phyloP scores from a whole-genome alignment of 2,329 filamentous ascomycete genomes.

The Daldinia sp. region DNA sequence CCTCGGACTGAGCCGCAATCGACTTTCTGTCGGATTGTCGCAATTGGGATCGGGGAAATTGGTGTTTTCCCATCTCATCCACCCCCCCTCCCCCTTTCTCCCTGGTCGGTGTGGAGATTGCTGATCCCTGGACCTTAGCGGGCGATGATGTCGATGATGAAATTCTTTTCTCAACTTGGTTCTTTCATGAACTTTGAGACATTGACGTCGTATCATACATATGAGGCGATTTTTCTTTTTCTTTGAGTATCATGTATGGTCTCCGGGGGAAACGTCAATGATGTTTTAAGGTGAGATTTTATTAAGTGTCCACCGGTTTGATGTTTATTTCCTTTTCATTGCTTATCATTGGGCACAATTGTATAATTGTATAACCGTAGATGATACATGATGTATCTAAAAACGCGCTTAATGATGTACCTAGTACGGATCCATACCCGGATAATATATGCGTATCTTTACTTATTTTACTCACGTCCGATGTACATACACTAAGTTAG shows the following conservation, averaged over 20 bases:
- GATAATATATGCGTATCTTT: neutral
- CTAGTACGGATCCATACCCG: too few relatives aligned
- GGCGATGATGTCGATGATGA: slow-evolving; percentile 42
- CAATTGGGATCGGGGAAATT: slow-evolving; percentile 45
- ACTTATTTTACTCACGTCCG: neutral
- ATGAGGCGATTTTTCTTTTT: too few relatives aligned
- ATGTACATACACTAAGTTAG: too few relatives aligned
- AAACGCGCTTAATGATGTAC: too few relatives aligned
- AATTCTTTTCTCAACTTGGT: slow-evolving; percentile 32
- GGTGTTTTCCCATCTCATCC: slow-evolving; percentile 41
- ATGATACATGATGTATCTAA: too few relatives aligned
- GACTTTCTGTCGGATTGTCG: slow-evolving; percentile 42
- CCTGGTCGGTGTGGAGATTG: slow-evolving; percentile 37
- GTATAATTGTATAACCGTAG: too few relatives aligned
- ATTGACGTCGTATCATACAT: slow-evolving; percentile 30
- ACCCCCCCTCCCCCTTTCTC: slow-evolving; percentile 11
- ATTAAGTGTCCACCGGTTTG: neutral
- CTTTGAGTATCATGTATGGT: too few relatives aligned
- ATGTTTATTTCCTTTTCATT: neutral
- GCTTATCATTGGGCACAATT: neutral
- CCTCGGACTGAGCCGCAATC: slow-evolving; percentile 47
- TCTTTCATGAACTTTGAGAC: slow-evolving; percentile 26
- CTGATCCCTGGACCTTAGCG: slow-evolving; percentile 34
- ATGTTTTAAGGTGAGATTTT: slow-evolving; percentile 8
- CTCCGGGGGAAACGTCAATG: too few relatives aligned